Base-by-base conservation (phyloP, 495 filamentous ascomycete species). In the Neurospora sp. region DNA sequence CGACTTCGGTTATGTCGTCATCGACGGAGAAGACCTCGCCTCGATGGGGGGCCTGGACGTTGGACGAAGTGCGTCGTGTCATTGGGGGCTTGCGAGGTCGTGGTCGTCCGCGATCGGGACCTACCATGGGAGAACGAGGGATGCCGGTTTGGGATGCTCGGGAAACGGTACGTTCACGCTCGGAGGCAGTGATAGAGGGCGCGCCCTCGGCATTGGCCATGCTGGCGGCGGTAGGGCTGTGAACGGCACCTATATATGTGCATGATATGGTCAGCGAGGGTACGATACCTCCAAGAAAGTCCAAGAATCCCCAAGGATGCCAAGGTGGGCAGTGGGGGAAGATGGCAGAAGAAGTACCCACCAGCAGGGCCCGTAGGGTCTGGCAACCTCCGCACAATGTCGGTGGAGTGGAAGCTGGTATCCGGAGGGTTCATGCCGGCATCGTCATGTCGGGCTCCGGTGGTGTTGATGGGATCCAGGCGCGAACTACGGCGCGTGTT, bases 11-110 rank as follows among this genome's bases (percentile, higher is more conserved):
- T 31, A 91, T 87, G 79, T 92, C 94, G 81, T 99, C 96, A 76
- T 99, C 96, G 27, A 93, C 94, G 10, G 94, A 97, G 81, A 98
- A 99, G 74, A 93, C 89, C 79, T 93, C 93, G 16, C 94, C 92
- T 74, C 91, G 90, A 75, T 94, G 89, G 20, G 93, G 94, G 18
- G 87, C 86, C 73, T 89, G 86, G 10, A 89, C 86, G 76, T 89
- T 91, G n/a, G 91, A 91, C 39, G 93, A 93, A 74, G 89, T 85
- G 68, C 92, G 88, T 70, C 92, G 91, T 59, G 88, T 78, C 81
- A 94, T 87, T 31, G 86, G 78, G 14, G 92, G 93, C 78, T 93
- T 94, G 77, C 89, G 90, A n/a, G 89, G 84, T 73, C 86, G 88
- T 40, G 82, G 76, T 74, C 85, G 85, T 69, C 85, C 82, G 69